Percentiles rank a stretch among this genome's conserved stretches.
These are phyloP conservation scores for Boletales sp. DNA, from an alignment of 768 basidiomycete genomes.

Conservation along the genomic window DNA sequence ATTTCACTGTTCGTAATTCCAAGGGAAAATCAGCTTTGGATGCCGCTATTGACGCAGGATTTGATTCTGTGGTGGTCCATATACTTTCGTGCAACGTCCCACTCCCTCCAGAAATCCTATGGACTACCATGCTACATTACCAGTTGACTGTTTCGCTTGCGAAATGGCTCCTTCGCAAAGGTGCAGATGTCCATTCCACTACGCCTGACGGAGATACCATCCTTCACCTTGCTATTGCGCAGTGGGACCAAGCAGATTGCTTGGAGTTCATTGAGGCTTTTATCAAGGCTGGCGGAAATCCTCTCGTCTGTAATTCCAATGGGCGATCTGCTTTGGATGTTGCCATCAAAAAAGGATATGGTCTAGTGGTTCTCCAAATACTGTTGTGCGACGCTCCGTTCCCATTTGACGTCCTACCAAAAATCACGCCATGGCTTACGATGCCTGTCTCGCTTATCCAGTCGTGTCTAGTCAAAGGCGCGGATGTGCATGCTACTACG, in stretches of 20 bases:
- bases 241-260: background rate
- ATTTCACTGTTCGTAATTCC: background rate
- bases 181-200: background rate
- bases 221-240: background rate
- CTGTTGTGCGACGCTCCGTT: too few species aligned
- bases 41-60: background rate
- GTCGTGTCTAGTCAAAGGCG: background rate
- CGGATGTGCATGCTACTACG: background rate
- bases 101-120: background rate
- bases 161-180: background rate
- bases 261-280: background rate
- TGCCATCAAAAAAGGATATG: too few species aligned
- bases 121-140: too few species aligned
- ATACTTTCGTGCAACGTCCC: background rate
- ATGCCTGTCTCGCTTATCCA: background rate
- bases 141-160: background rate
- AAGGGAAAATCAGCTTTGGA: background rate
- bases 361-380: background rate
- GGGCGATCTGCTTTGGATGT: background rate
- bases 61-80: background rate
- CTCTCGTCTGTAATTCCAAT: background rate
- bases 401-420: too few species aligned
- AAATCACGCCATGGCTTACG: too few species aligned
- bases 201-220: background rate
- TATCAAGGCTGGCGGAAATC: background rate